Evolutionary conservation across 345 rosid species (phyloP), one percentile per base, ranked within the genome.

Genomic region (Arabidopsis arenosa): DNA sequence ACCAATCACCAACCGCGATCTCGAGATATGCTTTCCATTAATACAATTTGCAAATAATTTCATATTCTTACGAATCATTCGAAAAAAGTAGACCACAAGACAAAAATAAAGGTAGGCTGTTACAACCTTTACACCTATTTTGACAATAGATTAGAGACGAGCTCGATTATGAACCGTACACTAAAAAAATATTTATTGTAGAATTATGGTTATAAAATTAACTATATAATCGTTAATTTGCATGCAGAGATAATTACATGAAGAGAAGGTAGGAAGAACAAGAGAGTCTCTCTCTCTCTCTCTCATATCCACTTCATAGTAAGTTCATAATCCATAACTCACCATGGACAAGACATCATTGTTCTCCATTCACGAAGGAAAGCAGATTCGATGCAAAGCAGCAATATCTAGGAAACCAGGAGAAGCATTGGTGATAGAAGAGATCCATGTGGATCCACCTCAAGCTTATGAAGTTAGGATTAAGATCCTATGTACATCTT

Each of bases 371-470:
- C 55, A 82, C 3, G 66, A 81, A 52, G 85, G 85, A 39, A 82
- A 83, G 70, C 55, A 81, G 7, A 85, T 88, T 62, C 79, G 63
- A 83, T 86, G 93, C 91, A 85, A 80, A 88, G 90, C 91, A 59
- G 95, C 92, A 35, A 73, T 89, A 15, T 47, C 85, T 77, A 84
- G 90, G 79, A 75, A 40, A 56, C 75, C 86, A 26, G 87, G 86
- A 49, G 83, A 85, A 76, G 60, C 86, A 11, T 81, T 86, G 49
- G 77, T 74, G 60, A 82, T 87, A 2, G 91, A 90, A 79, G 89
- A 89, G 66, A 88, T 92, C 41, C 71, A 78, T 37, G 93, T 92
- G 13, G 89, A 89, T 28, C 88, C 93, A 40, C 96, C 96, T 5
- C 78, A 78, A 79, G 83, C 84, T 35, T 84, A 81, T 72, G 96